Evolutionary conservation across 345 rosid genomes (phyloP).

Genomic region (Eucalyptus polybractea): DNA sequence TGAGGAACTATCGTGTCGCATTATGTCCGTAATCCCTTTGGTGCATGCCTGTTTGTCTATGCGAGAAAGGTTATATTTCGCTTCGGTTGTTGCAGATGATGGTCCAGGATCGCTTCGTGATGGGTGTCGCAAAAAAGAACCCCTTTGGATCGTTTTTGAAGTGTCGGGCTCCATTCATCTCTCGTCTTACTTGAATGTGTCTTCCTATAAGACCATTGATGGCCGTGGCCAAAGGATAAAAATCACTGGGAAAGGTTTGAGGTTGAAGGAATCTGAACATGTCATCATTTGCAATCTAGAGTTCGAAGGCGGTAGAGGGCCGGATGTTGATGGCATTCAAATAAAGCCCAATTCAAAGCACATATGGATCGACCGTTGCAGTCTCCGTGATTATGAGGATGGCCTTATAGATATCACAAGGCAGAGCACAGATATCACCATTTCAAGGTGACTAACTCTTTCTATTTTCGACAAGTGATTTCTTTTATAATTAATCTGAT

Average conservation of each 20-base stretch:
- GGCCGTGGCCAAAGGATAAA: conserved; percentile 86
- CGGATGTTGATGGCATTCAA: conserved; percentile 88
- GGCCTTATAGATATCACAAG: conserved; percentile 93
- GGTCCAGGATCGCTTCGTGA: conserved; percentile 85
- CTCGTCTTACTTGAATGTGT: conserved; percentile 40
- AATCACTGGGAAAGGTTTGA: conserved; percentile 80
- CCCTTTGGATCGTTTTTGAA: conserved; percentile 83
- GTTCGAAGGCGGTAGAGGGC: conserved; percentile 81
- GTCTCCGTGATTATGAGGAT: conserved; percentile 76
- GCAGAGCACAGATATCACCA: conserved; percentile 82
- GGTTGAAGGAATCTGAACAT: conserved; percentile 80
- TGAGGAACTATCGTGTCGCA: background rate
- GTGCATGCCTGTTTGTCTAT: background rate
- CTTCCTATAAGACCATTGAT: conserved; percentile 91
- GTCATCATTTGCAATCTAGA: conserved; percentile 78
- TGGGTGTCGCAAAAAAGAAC: conserved; percentile 68
- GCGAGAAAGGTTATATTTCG: background rate
- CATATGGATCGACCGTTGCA: conserved; percentile 92
- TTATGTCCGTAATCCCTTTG: background rate
- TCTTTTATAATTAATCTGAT: background rate
- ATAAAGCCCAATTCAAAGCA: conserved; percentile 83
- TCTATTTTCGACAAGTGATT: background rate
- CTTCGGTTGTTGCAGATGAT: conserved; percentile 41
- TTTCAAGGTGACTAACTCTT: conserved; percentile 47
- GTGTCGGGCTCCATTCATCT: conserved; percentile 74